A percentile compares a stretch with the other conserved stretches of the same genome.
These are phyloP conservation scores for Colletotrichum musae DNA, from an alignment of 2,329 filamentous ascomycete species.

Conservation along the genomic window DNA sequence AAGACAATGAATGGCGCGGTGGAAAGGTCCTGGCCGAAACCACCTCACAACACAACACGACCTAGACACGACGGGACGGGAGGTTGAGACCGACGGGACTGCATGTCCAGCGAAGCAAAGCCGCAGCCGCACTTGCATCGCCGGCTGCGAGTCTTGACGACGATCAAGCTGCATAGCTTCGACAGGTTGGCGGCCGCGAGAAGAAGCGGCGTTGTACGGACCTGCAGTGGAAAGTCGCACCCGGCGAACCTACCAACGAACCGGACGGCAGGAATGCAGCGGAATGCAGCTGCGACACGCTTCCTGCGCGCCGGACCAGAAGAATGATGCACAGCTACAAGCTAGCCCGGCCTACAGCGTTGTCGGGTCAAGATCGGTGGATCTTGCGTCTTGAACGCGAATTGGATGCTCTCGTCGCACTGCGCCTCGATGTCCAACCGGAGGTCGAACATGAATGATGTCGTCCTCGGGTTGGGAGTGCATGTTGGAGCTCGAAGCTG, in stretches of 20 bases:
- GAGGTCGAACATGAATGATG: constrained; percentile 13
- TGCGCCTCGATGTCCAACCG: constrained; percentile 1
- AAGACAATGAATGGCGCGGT: constrained; percentile 14
- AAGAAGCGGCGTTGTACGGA: constrained; percentile 32
- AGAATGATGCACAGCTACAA: constrained; percentile 9
- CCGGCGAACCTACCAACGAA: constrained; percentile 38
- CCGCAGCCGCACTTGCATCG: constrained; percentile 16
- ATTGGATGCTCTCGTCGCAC: constrained; percentile 32
- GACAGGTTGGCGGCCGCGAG: constrained; percentile 21
- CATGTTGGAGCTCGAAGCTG: constrained; percentile 9
- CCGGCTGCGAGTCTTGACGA: constrained; percentile 20
- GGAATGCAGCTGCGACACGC: constrained; percentile 35
- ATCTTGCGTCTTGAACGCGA: constrained; percentile 32
- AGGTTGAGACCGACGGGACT: constrained; percentile 6
- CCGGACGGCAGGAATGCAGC: constrained; percentile 36
- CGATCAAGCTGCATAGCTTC: constrained; percentile 26
- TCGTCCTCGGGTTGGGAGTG: constrained; percentile 26
- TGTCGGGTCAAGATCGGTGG: constrained; percentile 33
- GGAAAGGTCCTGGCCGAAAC: constrained; percentile 30
- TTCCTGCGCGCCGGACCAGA: constrained; percentile 20
- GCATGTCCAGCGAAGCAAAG: constrained; percentile 8
- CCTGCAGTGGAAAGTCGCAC: constrained; percentile 40
- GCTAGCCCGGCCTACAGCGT: constrained; percentile 15
- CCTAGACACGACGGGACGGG: too few relatives aligned
- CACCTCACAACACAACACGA: background rate